These are phyloP conservation scores for Lodderomyces beijingensis DNA, from an alignment of 1,139 yeast genomes.

Conservation along the genomic window DNA sequence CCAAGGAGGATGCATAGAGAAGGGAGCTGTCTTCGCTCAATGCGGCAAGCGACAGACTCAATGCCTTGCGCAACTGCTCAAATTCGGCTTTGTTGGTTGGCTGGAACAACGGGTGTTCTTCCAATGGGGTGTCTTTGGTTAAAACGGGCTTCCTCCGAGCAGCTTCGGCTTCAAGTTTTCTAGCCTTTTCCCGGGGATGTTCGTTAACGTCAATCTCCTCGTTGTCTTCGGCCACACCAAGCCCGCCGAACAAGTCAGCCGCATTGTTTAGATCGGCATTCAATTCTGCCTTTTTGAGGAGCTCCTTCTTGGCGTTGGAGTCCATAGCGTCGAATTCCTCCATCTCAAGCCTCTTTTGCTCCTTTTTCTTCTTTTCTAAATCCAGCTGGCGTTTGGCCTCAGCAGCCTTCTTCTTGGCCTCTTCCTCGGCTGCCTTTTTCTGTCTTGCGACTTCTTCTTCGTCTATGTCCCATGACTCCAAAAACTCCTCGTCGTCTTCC, in stretches of 20 bases:
- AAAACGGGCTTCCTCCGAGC: slow-evolving; percentile 35
- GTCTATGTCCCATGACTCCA: slow-evolving; percentile 80
- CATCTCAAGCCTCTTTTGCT: slow-evolving; percentile 27
- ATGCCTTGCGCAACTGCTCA: slow-evolving; percentile 77
- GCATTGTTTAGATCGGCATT: slow-evolving; percentile 88
- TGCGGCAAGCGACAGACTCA: slow-evolving; percentile 61
- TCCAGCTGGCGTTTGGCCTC: slow-evolving; percentile 37
- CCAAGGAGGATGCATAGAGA: slow-evolving; percentile 70
- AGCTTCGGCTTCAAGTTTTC: slow-evolving; percentile 40
- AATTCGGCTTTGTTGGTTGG: slow-evolving; percentile 79
- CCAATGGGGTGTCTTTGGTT: slow-evolving; percentile 66
- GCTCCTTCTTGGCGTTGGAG: slow-evolving; percentile 63
- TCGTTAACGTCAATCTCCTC: slow-evolving; percentile 34
- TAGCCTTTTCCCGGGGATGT: slow-evolving; percentile 66
- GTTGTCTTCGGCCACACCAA: slow-evolving; percentile 57
- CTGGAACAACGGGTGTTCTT: slow-evolving; percentile 71
- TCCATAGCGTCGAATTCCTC: slow-evolving; percentile 62
- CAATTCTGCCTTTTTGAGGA: slow-evolving; percentile 74
- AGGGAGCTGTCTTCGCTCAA: slow-evolving; percentile 60
- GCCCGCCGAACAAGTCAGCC: slow-evolving; percentile 82
- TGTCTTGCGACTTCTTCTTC: slow-evolving; percentile 57
- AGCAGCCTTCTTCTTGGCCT: slow-evolving; percentile 39
- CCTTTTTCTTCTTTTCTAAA: slow-evolving; percentile 38
- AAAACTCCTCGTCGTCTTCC: slow-evolving; percentile 67
- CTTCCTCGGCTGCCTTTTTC: slow-evolving; percentile 40